Percentiles rank a stretch among this genome's conserved stretches.
Evolutionary conservation across 371 early-diverging fungal species (phyloP).

Genomic region (Blyttiomyces sp.): DNA sequence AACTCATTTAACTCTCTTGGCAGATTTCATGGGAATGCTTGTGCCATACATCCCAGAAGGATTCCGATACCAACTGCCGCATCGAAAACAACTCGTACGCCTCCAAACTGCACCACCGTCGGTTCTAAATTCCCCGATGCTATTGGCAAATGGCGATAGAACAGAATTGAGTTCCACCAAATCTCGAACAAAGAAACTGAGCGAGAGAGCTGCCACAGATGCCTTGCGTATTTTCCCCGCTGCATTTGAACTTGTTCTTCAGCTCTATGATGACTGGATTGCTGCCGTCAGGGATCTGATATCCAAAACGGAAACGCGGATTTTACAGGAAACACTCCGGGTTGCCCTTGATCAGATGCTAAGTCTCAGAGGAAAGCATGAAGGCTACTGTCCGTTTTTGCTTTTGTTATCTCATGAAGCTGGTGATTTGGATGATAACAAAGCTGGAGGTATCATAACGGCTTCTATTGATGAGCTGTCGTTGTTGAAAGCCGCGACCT

Average conservation of each 20-base stretch:
- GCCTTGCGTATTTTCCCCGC: conserved; percentile 34
- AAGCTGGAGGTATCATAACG: neutral
- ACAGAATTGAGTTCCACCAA: neutral
- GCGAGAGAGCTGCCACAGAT: no score
- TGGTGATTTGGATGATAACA: no score
- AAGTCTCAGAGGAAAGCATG: conserved; percentile 4
- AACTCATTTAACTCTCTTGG: neutral
- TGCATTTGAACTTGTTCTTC: conserved; percentile 28
- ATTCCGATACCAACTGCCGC: conserved; percentile 20
- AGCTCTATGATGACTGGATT: conserved; percentile 26
- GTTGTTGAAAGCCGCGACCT: conserved; percentile 6
- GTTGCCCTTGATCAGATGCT: neutral
- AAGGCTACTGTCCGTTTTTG: conserved; percentile 17
- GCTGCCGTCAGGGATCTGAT: conserved; percentile 6
- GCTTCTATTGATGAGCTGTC: conserved; percentile 9
- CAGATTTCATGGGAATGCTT: conserved; percentile 27
- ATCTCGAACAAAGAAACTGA: conserved; percentile 11
- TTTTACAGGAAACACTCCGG: neutral
- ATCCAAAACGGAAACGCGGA: neutral
- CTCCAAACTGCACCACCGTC: neutral
- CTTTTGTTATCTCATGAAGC: no score
- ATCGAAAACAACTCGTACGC: conserved; percentile 9
- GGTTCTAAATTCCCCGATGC: neutral
- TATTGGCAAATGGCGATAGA: neutral
- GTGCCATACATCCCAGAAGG: conserved; percentile 35